These are phyloP conservation scores for Floccularia luteovirens DNA, from an alignment of 768 basidiomycete species.

Conservation along the genomic window DNA sequence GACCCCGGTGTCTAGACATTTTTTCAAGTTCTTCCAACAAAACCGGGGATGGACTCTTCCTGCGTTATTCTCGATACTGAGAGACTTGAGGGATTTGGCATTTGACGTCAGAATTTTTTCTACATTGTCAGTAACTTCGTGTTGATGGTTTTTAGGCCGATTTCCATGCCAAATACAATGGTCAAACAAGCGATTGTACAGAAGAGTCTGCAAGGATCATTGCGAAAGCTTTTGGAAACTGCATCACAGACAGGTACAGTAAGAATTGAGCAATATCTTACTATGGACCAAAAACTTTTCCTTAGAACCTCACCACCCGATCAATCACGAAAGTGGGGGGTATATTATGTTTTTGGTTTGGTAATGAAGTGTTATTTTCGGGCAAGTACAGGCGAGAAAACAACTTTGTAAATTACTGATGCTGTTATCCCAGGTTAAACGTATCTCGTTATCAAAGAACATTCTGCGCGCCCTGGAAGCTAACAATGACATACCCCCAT, in stretches of 20 bases:
- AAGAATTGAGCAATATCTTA: neutral
- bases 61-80: constrained; percentile 71
- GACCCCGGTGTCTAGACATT: constrained; percentile 34
- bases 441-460: constrained; percentile 88
- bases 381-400: constrained; percentile 38
- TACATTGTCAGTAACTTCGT: neutral
- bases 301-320: constrained; percentile 57
- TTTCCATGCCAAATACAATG: constrained; percentile 46
- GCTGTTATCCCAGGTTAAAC: constrained; percentile 55
- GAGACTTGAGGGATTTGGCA: constrained; percentile 80
- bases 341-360: constrained; percentile 87
- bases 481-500: constrained; percentile 76
- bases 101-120: constrained; percentile 58
- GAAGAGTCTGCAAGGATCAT: constrained; percentile 85
- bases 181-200: constrained; percentile 58
- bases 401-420: constrained; percentile 1
- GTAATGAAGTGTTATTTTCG: constrained; percentile 94
- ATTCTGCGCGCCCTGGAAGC: constrained; percentile 85
- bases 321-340: constrained; percentile 81
- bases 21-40: constrained; percentile 72
- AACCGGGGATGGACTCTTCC: constrained; percentile 86
- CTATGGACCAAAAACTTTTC: neutral
- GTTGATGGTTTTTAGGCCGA: constrained; percentile 39
- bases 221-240: constrained; percentile 84
- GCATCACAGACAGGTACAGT: constrained; percentile 65